Conservation (phyloP, 345 rosid species). For the Pugionium cornutum region DNA sequence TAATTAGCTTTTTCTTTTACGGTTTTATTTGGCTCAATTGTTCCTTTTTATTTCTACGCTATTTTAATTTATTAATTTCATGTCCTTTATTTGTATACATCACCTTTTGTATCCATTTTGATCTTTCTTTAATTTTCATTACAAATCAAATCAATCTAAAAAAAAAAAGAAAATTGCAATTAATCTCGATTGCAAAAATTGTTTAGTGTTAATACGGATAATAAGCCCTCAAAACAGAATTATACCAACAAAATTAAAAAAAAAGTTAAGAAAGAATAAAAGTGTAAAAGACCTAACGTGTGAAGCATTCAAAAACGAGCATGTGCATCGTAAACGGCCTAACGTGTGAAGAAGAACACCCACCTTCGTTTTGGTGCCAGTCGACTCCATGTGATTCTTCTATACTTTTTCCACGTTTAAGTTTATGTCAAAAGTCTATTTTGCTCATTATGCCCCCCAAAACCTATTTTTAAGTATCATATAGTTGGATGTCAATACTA, state of each 20-base stretch:
- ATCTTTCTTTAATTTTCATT: not conserved
- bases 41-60: not conserved
- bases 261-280: not conserved
- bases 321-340: constrained; percentile 34
- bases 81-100: constrained; percentile 37
- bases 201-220: not conserved
- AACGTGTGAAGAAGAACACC: constrained; percentile 37
- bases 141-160: not conserved
- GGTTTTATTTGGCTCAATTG: constrained; percentile 1
- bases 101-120: constrained; percentile 27
- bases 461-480: not conserved
- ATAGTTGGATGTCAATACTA: not conserved
- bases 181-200: constrained; percentile 13
- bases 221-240: not conserved
- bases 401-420: constrained; percentile 33
- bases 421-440: constrained; percentile 16
- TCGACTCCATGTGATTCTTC: constrained; percentile 35
- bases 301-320: constrained; percentile 16
- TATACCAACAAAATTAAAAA: not conserved
- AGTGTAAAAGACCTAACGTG: not conserved
- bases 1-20: constrained; percentile 25
- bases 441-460: constrained; percentile 3
- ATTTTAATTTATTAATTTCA: constrained; percentile 25
- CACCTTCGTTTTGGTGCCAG: constrained; percentile 37
- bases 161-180: constrained; percentile 1